A percentile compares a stretch with the other conserved stretches of the same genome.
These are phyloP conservation scores for Neofusicoccum umdonicola DNA, from an alignment of 2,329 filamentous ascomycete species.

Conservation along the genomic window DNA sequence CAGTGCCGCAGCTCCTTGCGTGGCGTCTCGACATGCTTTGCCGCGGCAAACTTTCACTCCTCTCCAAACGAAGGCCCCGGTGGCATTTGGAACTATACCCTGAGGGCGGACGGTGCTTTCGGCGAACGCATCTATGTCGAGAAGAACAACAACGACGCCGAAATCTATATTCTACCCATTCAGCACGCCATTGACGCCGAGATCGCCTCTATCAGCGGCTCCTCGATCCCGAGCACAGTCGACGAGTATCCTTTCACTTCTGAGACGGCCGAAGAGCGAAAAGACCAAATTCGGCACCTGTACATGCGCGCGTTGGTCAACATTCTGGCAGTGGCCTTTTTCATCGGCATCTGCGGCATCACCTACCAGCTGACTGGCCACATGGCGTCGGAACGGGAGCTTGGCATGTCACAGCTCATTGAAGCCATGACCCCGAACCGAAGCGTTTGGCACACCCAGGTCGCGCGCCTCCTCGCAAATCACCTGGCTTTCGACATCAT, in stretches of 20 bases:
- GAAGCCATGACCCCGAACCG: slow-evolving; percentile 87
- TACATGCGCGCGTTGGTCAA: slow-evolving; percentile 75
- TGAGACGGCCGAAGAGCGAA: slow-evolving; percentile 64
- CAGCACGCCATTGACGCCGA: slow-evolving; percentile 74
- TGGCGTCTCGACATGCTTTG: slow-evolving; percentile 70
- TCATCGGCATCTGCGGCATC: slow-evolving; percentile 76
- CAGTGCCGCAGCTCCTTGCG: slow-evolving; percentile 57
- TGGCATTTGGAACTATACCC: slow-evolving; percentile 80
- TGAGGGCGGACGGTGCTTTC: slow-evolving; percentile 72
- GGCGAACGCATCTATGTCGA: slow-evolving; percentile 64
- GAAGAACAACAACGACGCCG: slow-evolving; percentile 66
- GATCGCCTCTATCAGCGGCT: slow-evolving; percentile 59
- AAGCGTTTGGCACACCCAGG: slow-evolving; percentile 72
- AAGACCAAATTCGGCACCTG: slow-evolving; percentile 61
- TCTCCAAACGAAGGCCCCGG: slow-evolving; percentile 69
- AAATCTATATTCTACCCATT: slow-evolving; percentile 76
- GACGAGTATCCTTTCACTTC: slow-evolving; percentile 76
- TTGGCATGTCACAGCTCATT: slow-evolving; percentile 82
- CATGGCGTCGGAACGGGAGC: slow-evolving; percentile 80
- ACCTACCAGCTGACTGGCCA: slow-evolving; percentile 85
- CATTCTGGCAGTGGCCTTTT: slow-evolving; percentile 74
- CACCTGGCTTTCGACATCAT: slow-evolving; percentile 77
- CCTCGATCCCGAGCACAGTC: slow-evolving; percentile 36
- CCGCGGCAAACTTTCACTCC: slow-evolving; percentile 70
- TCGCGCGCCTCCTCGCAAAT: slow-evolving; percentile 72